Percentiles rank a stretch among this genome's conserved stretches.
Conservation (phyloP, 352 stramenopile species). For the Peronospora tabacina region DNA sequence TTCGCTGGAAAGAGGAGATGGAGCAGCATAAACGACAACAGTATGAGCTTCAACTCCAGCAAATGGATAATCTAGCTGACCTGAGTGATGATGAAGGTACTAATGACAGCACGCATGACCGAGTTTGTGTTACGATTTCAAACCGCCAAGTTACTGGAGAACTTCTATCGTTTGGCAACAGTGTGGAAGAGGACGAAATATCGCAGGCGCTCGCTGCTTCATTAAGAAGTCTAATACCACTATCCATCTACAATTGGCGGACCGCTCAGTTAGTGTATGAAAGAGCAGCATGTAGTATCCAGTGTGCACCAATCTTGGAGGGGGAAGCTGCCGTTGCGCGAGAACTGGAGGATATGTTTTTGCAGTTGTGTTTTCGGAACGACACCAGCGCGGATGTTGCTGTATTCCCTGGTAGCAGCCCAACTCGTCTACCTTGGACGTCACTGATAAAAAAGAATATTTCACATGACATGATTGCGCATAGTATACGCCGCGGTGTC, state of each 20-base stretch:
- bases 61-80: slow-evolving; percentile 21
- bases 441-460: slow-evolving; percentile 36
- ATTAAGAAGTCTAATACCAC: slow-evolving; percentile 40
- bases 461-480: slow-evolving; percentile 45
- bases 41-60: slow-evolving; percentile 24
- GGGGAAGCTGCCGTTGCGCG: slow-evolving; percentile 31
- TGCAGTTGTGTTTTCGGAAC: slow-evolving; percentile 37
- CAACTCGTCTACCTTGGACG: slow-evolving; percentile 16
- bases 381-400: slow-evolving; percentile 12
- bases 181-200: slow-evolving; percentile 74
- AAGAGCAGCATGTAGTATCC: slow-evolving; percentile 40
- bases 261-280: slow-evolving; percentile 53
- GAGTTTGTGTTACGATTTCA: slow-evolving; percentile 11
- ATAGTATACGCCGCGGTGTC: slow-evolving; percentile 32
- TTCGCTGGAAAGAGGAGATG: slow-evolving; percentile 43
- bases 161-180: slow-evolving; percentile 41
- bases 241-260: slow-evolving; percentile 71
- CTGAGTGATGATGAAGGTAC: slow-evolving; percentile 22
- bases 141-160: slow-evolving; percentile 23
- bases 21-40: slow-evolving; percentile 24
- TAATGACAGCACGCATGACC: slow-evolving; percentile 8
- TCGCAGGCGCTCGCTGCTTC: slow-evolving; percentile 44
- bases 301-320: slow-evolving; percentile 45
- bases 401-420: slow-evolving; percentile 4
- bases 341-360: slow-evolving; percentile 54